A percentile compares a stretch with the other conserved stretches of the same genome.
phyloP scores from a whole-genome alignment of 306 rosid genomes.

The Prunus mongolica region DNA sequence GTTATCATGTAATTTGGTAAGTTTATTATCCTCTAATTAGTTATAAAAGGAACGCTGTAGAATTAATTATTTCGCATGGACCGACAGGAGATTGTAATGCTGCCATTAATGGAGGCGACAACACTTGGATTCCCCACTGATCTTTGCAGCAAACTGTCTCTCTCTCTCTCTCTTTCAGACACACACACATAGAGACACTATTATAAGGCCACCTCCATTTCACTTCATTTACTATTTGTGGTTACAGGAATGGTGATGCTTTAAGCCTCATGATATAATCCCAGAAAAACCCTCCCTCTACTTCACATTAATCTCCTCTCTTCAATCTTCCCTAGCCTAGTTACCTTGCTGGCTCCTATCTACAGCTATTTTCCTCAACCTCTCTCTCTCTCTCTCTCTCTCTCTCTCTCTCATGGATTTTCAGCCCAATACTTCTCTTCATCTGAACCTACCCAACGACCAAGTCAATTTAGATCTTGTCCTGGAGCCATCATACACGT shows the following conservation, averaged over 20 bases:
- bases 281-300: constrained; percentile 25
- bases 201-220: constrained; percentile 19
- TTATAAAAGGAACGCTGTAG: background rate
- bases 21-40: background rate
- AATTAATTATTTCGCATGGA: constrained; percentile 23
- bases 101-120: constrained; percentile 89
- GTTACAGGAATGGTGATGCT: constrained; percentile 41
- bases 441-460: constrained; percentile 35
- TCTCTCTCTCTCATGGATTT: constrained; percentile 45
- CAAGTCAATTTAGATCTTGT: constrained; percentile 53
- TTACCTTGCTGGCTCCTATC: too few species aligned
- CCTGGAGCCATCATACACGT: constrained; percentile 52
- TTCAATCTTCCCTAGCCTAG: constrained; percentile 5
- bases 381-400: background rate
- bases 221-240: constrained; percentile 40
- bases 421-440: constrained; percentile 48
- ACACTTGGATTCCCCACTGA: constrained; percentile 66
- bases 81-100: constrained; percentile 68
- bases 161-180: background rate
- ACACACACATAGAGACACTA: constrained; percentile 10
- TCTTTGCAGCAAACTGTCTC: constrained; percentile 53
- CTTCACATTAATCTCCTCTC: background rate
- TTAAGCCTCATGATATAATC: constrained; percentile 33
- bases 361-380: background rate
- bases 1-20: too few species aligned